Conservation (phyloP, 306 rosid genomes). For the Cicer chorassanicum region DNA sequence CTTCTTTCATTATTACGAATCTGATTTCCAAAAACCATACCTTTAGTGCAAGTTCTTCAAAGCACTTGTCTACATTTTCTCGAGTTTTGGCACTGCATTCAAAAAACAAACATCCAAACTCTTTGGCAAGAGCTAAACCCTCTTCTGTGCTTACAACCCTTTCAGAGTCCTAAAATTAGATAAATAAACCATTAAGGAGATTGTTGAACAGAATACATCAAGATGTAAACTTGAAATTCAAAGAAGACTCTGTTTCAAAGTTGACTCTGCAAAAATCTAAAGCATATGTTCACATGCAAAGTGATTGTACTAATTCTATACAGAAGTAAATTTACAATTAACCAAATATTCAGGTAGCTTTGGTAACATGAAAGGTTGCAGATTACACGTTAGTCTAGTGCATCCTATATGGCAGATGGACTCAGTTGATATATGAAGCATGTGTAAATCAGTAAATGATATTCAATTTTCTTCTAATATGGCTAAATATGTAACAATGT, state of each 20-base stretch:
- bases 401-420: too few relatives aligned
- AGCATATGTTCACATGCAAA: neutral
- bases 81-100: constrained; percentile 98
- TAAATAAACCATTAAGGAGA: neutral
- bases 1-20: too few relatives aligned
- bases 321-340: too few relatives aligned
- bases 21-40: constrained; percentile 39
- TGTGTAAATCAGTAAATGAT: too few relatives aligned
- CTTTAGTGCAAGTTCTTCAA: constrained; percentile 87
- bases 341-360: too few relatives aligned
- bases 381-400: too few relatives aligned
- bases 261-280: too few relatives aligned
- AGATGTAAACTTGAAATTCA: neutral
- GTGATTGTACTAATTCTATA: neutral
- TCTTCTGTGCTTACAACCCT: constrained; percentile 90
- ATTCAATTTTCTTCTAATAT: too few relatives aligned
- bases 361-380: too few relatives aligned
- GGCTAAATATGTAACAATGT: too few relatives aligned
- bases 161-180: constrained; percentile 71
- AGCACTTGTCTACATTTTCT: constrained; percentile 88
- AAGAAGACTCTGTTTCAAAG: neutral
- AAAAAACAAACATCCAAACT: constrained; percentile 78
- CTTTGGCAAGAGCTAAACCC: constrained; percentile 82
- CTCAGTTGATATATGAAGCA: too few relatives aligned
- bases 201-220: constrained; percentile 1